Evolutionary conservation across 2,329 filamentous ascomycete species (phyloP), one percentile per base, ranked within the genome.

Genomic region (Colletotrichum tropicale): DNA sequence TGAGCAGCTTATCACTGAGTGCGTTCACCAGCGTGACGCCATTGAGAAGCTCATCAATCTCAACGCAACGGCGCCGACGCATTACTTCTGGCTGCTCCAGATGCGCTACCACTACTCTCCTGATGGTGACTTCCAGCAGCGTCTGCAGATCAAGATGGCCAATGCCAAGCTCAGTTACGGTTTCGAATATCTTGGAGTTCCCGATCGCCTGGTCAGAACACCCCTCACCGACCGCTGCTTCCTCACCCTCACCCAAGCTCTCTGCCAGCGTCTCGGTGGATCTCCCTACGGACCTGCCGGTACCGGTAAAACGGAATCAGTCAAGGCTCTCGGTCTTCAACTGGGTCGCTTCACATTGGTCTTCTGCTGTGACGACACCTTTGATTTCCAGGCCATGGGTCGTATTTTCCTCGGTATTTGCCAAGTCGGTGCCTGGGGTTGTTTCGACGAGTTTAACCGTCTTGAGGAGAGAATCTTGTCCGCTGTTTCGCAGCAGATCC

Each of bases 401-500:
- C 95, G 97, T 80, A 99, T 99, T 80, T 99, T 99, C 91, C 90
- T 99, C 43, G 97, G 97, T 90, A 98, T 99, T 77, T 99, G 98
- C 84, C 97, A 99, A 84, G 97, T 99, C 64, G 97, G 97, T 84
- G 97, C 97, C 6, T 99, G 97, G 97, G 98, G 98, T 81, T 99
- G 97, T 88, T 99, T 99, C 85, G 97, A 99, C 82, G 97, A 99
- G 88, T 99, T 99, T 89, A 99, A 99, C 86, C 95, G 97, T 90
- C 89, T 99, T 24, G 97, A 99, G 82, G 97, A 99, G 87, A 93
- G 97, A 78, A 99, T 99, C 76, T 86, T 99, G 76, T 99, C 98
- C 60, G 97, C 97, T 21, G 98, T 99, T 18, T 99, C 98, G 24
- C 97, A 99, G 84, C 98, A 99, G 84, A 98, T 99, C 69, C 97